phyloP scores from a whole-genome alignment of 139 green algal genomes.

The Chara braunii region DNA sequence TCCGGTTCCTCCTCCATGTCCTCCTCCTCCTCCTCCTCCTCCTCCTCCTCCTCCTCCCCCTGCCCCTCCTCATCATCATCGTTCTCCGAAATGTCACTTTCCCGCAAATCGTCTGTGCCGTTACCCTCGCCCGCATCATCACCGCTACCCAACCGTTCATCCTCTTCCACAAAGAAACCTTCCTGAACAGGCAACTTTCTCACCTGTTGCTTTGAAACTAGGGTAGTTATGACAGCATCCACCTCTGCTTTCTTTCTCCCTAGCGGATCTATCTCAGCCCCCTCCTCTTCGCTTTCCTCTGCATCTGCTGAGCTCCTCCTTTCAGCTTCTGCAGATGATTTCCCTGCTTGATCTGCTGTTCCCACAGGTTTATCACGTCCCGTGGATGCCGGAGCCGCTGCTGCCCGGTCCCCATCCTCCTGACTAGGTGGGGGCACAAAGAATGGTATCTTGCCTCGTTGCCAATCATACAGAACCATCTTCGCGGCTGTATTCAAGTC shows the following conservation, averaged over 20 bases:
- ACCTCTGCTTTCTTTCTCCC: slow-evolving; percentile 12
- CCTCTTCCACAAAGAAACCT: slow-evolving; percentile 17
- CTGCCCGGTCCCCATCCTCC: slow-evolving; percentile 5
- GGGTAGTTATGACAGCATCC: background rate
- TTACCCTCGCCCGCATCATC: background rate
- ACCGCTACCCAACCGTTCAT: background rate
- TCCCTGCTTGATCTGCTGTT: background rate
- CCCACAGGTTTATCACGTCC: background rate
- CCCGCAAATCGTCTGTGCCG: background rate
- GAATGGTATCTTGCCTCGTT: slow-evolving; percentile 93
- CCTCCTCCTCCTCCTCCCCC: slow-evolving; percentile 7
- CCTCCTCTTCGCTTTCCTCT: background rate
- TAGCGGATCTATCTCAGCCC: slow-evolving; percentile 5
- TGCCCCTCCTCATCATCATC: slow-evolving; percentile 15
- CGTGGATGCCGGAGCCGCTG: background rate
- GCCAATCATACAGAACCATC: slow-evolving; percentile 97
- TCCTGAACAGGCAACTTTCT: slow-evolving; percentile 12
- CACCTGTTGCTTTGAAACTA: slow-evolving; percentile 6
- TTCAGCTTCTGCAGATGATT: background rate
- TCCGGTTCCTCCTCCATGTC: background rate
- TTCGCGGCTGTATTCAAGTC: slow-evolving; percentile 89
- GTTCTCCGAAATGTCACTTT: background rate
- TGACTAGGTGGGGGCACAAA: slow-evolving; percentile 68
- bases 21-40: slow-evolving; percentile 15
- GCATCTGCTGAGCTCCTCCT: background rate